Percentiles rank a stretch among this genome's conserved stretches.
These are phyloP conservation scores for Nemania sp. DNA, from an alignment of 2,329 filamentous ascomycete species.

Conservation along the genomic window DNA sequence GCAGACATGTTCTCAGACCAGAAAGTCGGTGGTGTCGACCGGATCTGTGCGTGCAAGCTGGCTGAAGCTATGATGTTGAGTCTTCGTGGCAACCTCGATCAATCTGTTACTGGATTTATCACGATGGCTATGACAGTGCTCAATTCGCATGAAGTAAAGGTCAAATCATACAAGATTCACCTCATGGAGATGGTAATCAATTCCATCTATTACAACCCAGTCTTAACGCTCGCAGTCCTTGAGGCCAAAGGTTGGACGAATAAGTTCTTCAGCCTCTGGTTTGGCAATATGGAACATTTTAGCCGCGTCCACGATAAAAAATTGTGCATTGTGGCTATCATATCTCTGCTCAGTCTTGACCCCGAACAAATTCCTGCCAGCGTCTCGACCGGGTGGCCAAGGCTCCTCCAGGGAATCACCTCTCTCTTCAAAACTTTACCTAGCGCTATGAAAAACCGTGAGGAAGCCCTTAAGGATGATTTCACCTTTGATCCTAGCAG, in stretches of 20 bases:
- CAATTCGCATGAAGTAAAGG: slow-evolving; percentile 79
- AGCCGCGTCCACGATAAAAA: slow-evolving; percentile 98
- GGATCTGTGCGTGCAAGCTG: slow-evolving; percentile 97
- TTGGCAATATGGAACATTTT: slow-evolving; percentile 94
- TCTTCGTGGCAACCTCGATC: slow-evolving; percentile 87
- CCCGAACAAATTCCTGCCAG: slow-evolving; percentile 89
- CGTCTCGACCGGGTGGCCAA: slow-evolving; percentile 94
- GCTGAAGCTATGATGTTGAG: slow-evolving; percentile 98
- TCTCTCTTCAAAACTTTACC: slow-evolving; percentile 93
- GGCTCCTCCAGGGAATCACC: slow-evolving; percentile 87
- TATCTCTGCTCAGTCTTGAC: slow-evolving; percentile 81
- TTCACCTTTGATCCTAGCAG: slow-evolving; percentile 74
- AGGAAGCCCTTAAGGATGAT: slow-evolving; percentile 91
- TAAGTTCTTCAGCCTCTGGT: slow-evolving; percentile 99
- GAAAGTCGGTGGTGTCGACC: slow-evolving; percentile 92
- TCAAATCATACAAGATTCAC: slow-evolving; percentile 95
- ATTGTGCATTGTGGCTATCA: slow-evolving; percentile 93
- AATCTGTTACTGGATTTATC: slow-evolving; percentile 89
- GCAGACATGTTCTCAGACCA: slow-evolving; percentile 92
- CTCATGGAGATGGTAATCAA: slow-evolving; percentile 99
- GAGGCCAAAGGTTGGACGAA: slow-evolving; percentile 95
- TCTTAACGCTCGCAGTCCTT: slow-evolving; percentile 85
- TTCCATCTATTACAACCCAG: slow-evolving; percentile 95
- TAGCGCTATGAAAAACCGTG: slow-evolving; percentile 87
- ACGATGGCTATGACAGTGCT: slow-evolving; percentile 88